Conservation (phyloP, 2,329 filamentous ascomycete species). For the Fusarium odoratissimum region DNA sequence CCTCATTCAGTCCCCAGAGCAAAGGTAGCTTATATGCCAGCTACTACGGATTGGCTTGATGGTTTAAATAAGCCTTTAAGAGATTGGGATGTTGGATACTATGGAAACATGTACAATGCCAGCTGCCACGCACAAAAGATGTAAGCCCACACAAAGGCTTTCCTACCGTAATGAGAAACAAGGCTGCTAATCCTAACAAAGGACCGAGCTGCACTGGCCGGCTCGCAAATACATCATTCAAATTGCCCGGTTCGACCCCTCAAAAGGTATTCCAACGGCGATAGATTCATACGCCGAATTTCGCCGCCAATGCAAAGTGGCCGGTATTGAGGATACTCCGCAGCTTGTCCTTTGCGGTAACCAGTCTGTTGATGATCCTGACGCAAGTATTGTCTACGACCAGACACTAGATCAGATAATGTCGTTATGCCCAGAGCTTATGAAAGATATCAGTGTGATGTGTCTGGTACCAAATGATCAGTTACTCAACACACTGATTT, state of each 20-base stretch:
- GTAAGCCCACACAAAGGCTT: not conserved
- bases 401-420: too few species aligned
- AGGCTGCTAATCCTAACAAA: constrained; percentile 61
- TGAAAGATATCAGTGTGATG: too few species aligned
- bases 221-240: constrained; percentile 78
- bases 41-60: constrained; percentile 85
- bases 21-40: constrained; percentile 79
- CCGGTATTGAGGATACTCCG: too few species aligned
- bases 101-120: constrained; percentile 71
- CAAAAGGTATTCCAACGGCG: constrained; percentile 83
- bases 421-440: too few species aligned
- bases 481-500: too few species aligned
- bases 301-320: constrained; percentile 51
- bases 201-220: constrained; percentile 66
- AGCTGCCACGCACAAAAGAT: not conserved
- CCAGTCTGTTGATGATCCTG: too few species aligned
- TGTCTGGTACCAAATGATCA: too few species aligned
- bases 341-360: too few species aligned
- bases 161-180: not conserved
- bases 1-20: constrained; percentile 74
- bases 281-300: constrained; percentile 81
- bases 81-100: constrained; percentile 76
- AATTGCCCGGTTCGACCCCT: constrained; percentile 83
- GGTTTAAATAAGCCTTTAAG: constrained; percentile 81
- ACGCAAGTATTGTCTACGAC: too few species aligned